Base-by-base conservation (phyloP, 352 stramenopile genomes). In the Globisporangium cystogenes region DNA sequence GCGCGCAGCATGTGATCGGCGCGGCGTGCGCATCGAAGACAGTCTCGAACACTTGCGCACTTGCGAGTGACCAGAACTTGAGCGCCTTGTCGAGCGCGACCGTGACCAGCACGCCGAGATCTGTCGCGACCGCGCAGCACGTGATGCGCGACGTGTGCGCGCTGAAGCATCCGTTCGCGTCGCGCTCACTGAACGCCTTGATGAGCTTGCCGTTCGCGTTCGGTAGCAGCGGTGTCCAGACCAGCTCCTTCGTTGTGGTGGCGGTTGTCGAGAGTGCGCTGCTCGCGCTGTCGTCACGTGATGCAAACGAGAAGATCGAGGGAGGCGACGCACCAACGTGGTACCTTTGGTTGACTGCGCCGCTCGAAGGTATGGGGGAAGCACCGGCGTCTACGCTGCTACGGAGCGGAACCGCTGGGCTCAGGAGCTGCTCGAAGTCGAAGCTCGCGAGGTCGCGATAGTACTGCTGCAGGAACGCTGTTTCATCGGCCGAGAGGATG, bases 81-180 rank as follows among this genome's bases (percentile, higher is more conserved):
- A 87, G 61, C 1, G 59, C 70, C 31, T 68, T 70, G 27, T 87
- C 76, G 20, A 77, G 52, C 1, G 68, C 55, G 15, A 82, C 70
- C 1, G 74, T 83, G 27, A 84, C 72, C 12, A 81, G 60, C 16
- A 84, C 27, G 35, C 72, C 60, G 6, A 59, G 26, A 10, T 74
- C 68, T 37, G 64, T 62, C 10, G 70, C 62, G 23, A 87, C 60
- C 6, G 70, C 73, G 20, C 63, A 77, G 23, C 51, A 51, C 8
- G 72, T 70, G 18, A 87, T 80, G 8, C 43, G 56, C 3, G 72
- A 74, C 2, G 76, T 84, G 39, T 87, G 76, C 1, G 60, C 67
- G 20, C 62, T 66, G n/a, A 75, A 81, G 4, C 60, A 35, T 11
- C 68, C 72, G 24, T 67, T 60, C 59, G 29, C 16, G 8, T 55